These are phyloP conservation scores for Thielaviopsis euricoi DNA, from an alignment of 2,329 filamentous ascomycete genomes.

Conservation along the genomic window DNA sequence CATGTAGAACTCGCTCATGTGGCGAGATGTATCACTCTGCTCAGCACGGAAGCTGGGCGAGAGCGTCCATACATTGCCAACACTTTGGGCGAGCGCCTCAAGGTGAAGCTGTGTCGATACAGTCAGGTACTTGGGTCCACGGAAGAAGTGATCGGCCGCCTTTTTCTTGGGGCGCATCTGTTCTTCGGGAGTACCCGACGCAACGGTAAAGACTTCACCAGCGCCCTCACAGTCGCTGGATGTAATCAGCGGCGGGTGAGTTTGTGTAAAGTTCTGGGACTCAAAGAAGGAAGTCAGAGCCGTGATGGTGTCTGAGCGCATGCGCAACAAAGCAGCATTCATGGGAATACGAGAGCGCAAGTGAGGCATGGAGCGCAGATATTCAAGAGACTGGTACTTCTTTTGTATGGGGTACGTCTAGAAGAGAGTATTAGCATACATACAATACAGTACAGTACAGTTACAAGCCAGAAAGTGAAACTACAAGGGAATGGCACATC, in stretches of 20 bases:
- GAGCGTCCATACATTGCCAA: constrained; percentile 84
- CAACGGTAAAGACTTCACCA: constrained; percentile 75
- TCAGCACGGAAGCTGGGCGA: constrained; percentile 91
- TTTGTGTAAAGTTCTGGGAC: constrained; percentile 55
- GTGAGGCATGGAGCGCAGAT: constrained; percentile 74
- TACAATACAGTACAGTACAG: too few relatives aligned
- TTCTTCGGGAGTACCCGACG: constrained; percentile 22
- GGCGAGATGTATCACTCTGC: constrained; percentile 79
- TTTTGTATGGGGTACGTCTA: constrained; percentile 90
- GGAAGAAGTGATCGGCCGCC: constrained; percentile 51
- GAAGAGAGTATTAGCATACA: not conserved
- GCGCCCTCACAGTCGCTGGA: constrained; percentile 96
- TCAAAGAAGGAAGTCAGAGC: constrained; percentile 63
- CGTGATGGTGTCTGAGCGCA: constrained; percentile 66
- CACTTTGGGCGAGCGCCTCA: constrained; percentile 74
- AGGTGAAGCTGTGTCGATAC: constrained; percentile 91
- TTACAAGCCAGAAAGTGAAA: not conserved
- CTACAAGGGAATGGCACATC: not conserved
- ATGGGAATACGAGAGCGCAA: constrained; percentile 66
- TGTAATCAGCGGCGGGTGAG: constrained; percentile 85
- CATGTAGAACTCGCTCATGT: constrained; percentile 98
- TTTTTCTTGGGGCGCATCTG: constrained; percentile 17
- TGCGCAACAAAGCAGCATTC: constrained; percentile 62
- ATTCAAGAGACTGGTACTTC: constrained; percentile 85
- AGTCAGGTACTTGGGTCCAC: constrained; percentile 78